Evolutionary conservation across 2,329 filamentous ascomycete species (phyloP), one percentile per base, ranked within the genome.

Genomic region (Fusarium torulosum): DNA sequence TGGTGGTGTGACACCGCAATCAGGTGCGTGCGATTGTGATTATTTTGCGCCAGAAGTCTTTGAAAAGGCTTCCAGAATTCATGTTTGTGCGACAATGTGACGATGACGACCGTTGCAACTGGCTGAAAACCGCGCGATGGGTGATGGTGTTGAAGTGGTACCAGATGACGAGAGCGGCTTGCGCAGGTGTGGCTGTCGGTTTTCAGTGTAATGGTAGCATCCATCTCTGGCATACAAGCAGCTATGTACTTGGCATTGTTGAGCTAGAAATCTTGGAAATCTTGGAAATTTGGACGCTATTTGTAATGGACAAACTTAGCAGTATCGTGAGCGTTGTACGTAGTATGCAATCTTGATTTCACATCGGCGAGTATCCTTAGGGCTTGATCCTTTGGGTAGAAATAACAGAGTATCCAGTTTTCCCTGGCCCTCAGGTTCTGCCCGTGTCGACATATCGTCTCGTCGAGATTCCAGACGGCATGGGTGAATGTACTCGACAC

Each of bases 161-260:
- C 49, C 60, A 66, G 66, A 72, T 72, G 70, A 72, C 70, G 70
- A 72, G 70, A 70, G 70, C 59, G 68, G 70, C 70, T 58, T 63
- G 55, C 44, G 58, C 37, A 46, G 46, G 59, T 63, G 66, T 70
- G 65, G 67, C 52, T 67, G 57, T 49, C 44, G 31, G 53, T 27
- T 33, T 33, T 55, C 33, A 42, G 46, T 57, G 49, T 25, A 52
- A 63, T 60, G 65, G 67, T 69, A 70, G 59, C 59, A 70, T 64
- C 57, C 53, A 69, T 53, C 53, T 53, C 47, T 54, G 45, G 45
- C 46, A 69, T 57, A 44, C 60, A 47, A 66, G 47, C 50, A 54
- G 35, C 49, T 55, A 56, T 43, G 42, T 33, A 45, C 41, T 45
- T 50, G 47, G 31, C 58, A 51, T 57, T 27, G 40, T 37, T 47